Base-by-base conservation (phyloP, 2,329 filamentous ascomycete species). In the Cladosporium sp. region DNA sequence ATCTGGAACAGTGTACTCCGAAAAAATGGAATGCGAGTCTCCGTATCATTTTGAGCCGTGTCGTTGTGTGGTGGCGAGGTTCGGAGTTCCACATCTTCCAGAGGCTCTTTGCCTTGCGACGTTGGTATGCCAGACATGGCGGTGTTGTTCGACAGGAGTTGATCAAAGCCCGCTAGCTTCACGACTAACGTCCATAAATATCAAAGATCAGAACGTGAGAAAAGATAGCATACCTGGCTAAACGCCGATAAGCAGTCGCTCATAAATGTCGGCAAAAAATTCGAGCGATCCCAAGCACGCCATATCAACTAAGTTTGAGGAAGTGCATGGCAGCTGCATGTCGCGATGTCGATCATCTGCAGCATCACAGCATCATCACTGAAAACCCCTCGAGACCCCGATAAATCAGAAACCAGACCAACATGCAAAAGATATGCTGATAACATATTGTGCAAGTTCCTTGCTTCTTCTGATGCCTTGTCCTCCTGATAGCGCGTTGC, bases 1-100 rank as follows among this genome's bases (percentile, higher is more conserved):
- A 48, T 48, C 45, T 48, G 45, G 11, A 48, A 48, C 3, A 56
- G 18, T 39, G 32, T 54, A 7, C 43, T 51, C 7, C 56, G 52
- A 24, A 54, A 54, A 39, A 56, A 57, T 34, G 45, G 37, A 41
- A 48, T 41, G 9, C n/a, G 24, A 17, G 24, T 6, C 17, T 34
- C 34, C 7, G 22, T 6, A 17, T 17, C 9, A 32, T 15, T 3
- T 2, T 27, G 44, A 9, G 36, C 18, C 13, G 18, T 27, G 27
- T 18, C 37, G 32, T 34, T 22, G 3, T 41, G 24, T 34, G 45
- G 45, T 18, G 45, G 41, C 17, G 45, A 13, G 3, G 17, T 40
- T 17, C 34, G 45, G 6, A 48, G 37, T 17, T 48, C 45, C 12
- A 48, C 27, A 29, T 41, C n/a, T 13, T 24, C 22, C 8, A 29